Conservation (phyloP, 345 rosid species). For the Salix udensis region DNA sequence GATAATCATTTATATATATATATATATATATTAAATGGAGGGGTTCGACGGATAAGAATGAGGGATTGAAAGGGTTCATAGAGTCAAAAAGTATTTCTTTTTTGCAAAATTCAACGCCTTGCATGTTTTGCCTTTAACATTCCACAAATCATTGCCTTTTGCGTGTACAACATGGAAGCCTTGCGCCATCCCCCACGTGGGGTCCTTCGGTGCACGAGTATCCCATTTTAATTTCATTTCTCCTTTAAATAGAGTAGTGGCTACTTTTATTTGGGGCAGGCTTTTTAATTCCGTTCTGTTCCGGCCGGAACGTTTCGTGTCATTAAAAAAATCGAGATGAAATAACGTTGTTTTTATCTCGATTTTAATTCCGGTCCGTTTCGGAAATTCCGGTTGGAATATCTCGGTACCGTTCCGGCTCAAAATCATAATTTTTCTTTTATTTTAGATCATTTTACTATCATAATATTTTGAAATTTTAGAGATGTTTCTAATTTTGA, state of each 20-base stretch:
- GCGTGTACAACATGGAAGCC: conserved; percentile 3
- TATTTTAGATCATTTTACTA: too few relatives aligned
- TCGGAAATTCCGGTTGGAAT: too few relatives aligned
- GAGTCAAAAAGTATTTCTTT: conserved; percentile 16
- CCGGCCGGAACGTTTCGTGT: too few relatives aligned
- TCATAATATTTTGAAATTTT: too few relatives aligned
- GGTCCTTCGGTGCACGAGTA: not conserved
- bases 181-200: not conserved
- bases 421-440: too few relatives aligned
- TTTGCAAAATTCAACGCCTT: conserved; percentile 13
- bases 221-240: not conserved
- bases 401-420: too few relatives aligned
- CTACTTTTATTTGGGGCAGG: too few relatives aligned
- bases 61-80: conserved; percentile 4
- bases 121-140: not conserved
- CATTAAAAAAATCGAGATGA: too few relatives aligned
- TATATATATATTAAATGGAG: not conserved
- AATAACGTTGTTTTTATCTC: too few relatives aligned
- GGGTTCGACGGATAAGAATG: conserved; percentile 17
- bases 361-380: too few relatives aligned
- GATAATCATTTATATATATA: not conserved
- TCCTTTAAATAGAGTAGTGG: not conserved
- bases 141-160: conserved; percentile 7
- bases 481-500: too few relatives aligned
- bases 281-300: too few relatives aligned